Percentiles rank a stretch among this genome's conserved stretches.
Evolutionary conservation across 805 yeast genomes (phyloP).

Genomic region (Candida patagonica): DNA sequence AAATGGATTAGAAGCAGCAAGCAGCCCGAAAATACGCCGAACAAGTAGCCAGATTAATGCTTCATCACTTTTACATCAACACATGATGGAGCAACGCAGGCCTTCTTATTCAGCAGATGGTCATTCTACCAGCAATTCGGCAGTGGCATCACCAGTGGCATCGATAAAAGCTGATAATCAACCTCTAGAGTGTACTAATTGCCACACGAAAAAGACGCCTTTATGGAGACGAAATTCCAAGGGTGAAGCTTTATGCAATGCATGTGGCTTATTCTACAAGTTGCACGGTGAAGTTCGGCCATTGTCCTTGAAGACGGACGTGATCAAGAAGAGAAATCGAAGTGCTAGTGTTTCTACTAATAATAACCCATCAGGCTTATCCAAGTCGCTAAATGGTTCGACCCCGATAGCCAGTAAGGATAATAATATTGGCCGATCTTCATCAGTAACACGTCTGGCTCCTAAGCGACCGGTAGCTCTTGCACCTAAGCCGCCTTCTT

Average conservation of each 20-base stretch:
- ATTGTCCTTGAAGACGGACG: conserved; percentile 84
- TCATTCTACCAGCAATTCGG: background rate
- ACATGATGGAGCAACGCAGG: background rate
- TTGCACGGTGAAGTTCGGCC: conserved; percentile 95
- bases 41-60: conserved; percentile 14
- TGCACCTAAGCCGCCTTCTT: conserved; percentile 16
- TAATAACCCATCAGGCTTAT: background rate
- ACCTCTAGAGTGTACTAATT: conserved; percentile 57
- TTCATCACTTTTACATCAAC: conserved; percentile 13
- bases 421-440: background rate
- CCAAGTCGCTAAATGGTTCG: background rate
- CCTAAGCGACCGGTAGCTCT: conserved; percentile 18
- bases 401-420: background rate
- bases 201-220: conserved; percentile 89
- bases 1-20: no score
- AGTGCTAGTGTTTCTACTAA: conserved; percentile 2
- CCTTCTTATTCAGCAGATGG: background rate
- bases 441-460: conserved; percentile 11
- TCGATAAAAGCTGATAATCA: background rate
- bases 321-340: conserved; percentile 86
- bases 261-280: conserved; percentile 89
- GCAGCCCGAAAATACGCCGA: conserved; percentile 11
- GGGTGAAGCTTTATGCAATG: conserved; percentile 92
- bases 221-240: conserved; percentile 91
- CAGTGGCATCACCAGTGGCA: conserved; percentile 6